Conservation (phyloP, 805 yeast species). For the Maudiozyma saulgeensis region DNA sequence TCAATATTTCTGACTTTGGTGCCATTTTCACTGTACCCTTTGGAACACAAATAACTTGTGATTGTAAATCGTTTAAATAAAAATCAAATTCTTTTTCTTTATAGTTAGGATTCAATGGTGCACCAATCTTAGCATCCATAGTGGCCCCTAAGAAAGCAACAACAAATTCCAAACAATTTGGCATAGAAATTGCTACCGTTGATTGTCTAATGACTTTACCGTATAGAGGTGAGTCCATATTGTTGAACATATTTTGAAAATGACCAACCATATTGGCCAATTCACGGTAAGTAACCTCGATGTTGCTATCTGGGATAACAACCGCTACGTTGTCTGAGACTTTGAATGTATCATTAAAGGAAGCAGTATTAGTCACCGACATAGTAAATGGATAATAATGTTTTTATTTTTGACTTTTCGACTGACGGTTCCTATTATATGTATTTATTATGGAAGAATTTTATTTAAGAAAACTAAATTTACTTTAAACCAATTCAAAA, state of each 20-base stretch:
- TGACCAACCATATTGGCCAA: conserved; percentile 38
- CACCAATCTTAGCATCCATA: conserved; percentile 48
- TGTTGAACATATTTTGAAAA: conserved; percentile 39
- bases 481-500: too few relatives aligned
- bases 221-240: conserved; percentile 35
- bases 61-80: conserved; percentile 50
- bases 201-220: conserved; percentile 30
- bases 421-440: background rate
- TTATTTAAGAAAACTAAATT: background rate
- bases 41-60: conserved; percentile 51
- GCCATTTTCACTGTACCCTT: conserved; percentile 34
- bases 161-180: conserved; percentile 51
- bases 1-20: conserved; percentile 34
- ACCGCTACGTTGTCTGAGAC: conserved; percentile 35
- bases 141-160: conserved; percentile 49
- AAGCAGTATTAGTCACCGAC: conserved; percentile 21
- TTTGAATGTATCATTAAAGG: conserved; percentile 31
- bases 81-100: conserved; percentile 54
- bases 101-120: conserved; percentile 60
- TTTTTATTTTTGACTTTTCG: background rate
- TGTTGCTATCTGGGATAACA: conserved; percentile 38
- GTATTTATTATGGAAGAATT: background rate
- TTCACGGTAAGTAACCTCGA: conserved; percentile 36
- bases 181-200: conserved; percentile 50
- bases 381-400: background rate